Conservation (phyloP, 2,329 filamentous ascomycete genomes). For the Hypoxylon rubiginosum region DNA sequence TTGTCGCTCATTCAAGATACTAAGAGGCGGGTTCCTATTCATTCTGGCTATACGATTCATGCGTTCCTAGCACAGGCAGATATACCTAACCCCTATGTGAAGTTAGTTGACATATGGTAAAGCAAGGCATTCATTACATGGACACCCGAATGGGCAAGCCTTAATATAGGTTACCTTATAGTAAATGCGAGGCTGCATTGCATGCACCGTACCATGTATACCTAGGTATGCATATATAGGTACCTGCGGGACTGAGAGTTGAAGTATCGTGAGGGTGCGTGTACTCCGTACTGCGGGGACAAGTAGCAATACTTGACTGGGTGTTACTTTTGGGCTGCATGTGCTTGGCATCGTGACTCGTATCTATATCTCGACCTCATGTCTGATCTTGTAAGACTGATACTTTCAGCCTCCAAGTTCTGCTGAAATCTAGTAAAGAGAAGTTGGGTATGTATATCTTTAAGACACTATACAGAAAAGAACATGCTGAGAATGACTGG, state of each 20-base stretch:
- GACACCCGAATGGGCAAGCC: slow-evolving; percentile 18
- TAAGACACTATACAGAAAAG: neutral
- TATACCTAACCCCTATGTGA: slow-evolving; percentile 9
- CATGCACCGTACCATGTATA: slow-evolving; percentile 26
- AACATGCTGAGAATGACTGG: neutral
- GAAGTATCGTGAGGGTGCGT: slow-evolving; percentile 46
- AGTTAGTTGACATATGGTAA: slow-evolving; percentile 10
- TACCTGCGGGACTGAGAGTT: slow-evolving; percentile 46
- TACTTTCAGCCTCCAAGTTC: neutral
- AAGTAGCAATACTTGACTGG: slow-evolving; percentile 47
- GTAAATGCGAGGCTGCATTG: slow-evolving; percentile 40
- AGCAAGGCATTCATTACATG: slow-evolving; percentile 1
- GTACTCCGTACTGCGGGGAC: slow-evolving; percentile 46
- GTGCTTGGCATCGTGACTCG: slow-evolving; percentile 46
- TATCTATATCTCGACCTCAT: slow-evolving; percentile 14
- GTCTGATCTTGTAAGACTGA: slow-evolving; percentile 1
- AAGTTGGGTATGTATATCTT: neutral
- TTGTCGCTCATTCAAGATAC: neutral
- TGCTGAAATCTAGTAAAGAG: neutral
- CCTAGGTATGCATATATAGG: slow-evolving; percentile 40
- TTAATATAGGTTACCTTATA: slow-evolving; percentile 32
- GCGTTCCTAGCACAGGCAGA: slow-evolving; percentile 4
- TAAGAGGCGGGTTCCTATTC: neutral
- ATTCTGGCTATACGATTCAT: neutral
- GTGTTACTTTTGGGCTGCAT: slow-evolving; percentile 31